Evolutionary conservation across 148 eudicot genomes (phyloP), one percentile per base, ranked within the genome.

Genomic region (Fagopyrum esculentum): DNA sequence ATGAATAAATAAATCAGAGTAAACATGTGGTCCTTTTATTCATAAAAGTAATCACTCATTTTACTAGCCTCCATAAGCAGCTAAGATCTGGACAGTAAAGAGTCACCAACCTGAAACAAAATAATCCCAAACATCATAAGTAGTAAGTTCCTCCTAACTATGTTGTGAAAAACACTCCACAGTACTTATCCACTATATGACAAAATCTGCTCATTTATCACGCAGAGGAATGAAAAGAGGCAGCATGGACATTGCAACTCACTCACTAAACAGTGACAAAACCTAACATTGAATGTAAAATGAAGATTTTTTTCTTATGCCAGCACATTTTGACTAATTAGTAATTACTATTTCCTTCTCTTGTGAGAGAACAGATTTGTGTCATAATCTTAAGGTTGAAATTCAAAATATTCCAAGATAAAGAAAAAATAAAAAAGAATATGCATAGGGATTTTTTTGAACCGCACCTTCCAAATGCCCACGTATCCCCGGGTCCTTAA

Each of bases 401-500:
- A 11, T 30, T 60, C 51, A 40, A 55, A 40, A 70, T 8, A 17
- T 49, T 47, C 0, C 12, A 12, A 60, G n/a, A 2, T 5, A 35
- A 0, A 35, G 40, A 35, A 35, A 35, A 35, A 4, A 64, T 22
- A 47, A 8, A 26, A 80, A 11, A 61, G 51, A 63, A 26, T 13
- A 74, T 19, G 40, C 64, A 45, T 35, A 49, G 71, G 63, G 60
- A 43, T 29, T 12, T 66, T 12, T 66, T 66, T 4, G 47, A 8
- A 64, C 17, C 9, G 68, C 57, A 94, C 98, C 98, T 92, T 95
- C 98, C 98, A 95, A 73, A 85, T 85, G 77, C 98, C 97, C 60
- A 52, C 81, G 83, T 95, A 95, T 78, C 98, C 98, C 75, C 79
- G 91, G 71, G 55, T 77, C 80, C 82, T 90, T 73, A 95, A 86